These are phyloP conservation scores for Psilocybe cyanescens DNA, from an alignment of 768 basidiomycete genomes.

Conservation along the genomic window DNA sequence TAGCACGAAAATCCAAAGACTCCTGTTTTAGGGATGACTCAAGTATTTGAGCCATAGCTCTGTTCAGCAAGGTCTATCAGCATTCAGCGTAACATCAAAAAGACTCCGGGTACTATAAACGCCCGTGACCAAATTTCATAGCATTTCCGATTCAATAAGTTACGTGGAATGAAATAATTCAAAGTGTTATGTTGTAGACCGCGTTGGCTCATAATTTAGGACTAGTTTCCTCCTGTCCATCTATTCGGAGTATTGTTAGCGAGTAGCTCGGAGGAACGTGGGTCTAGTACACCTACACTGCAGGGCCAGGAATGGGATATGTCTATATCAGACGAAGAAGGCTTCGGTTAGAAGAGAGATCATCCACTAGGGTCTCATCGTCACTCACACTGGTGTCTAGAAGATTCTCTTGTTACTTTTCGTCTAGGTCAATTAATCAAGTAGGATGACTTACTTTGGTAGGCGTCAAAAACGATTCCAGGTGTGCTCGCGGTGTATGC, in stretches of 20 bases:
- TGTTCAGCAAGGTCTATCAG: no score
- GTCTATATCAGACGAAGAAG: slow-evolving; percentile 16
- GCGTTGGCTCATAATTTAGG: no score
- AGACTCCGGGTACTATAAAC: no score
- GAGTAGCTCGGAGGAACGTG: neutral
- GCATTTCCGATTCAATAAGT: no score
- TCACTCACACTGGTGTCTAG: slow-evolving; percentile 31
- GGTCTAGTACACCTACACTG: slow-evolving; percentile 31
- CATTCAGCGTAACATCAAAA: no score
- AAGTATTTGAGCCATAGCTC: no score
- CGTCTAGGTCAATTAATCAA: neutral
- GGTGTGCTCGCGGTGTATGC: slow-evolving; percentile 42
- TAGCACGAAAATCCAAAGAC: neutral
- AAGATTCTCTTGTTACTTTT: no score
- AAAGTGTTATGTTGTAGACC: no score
- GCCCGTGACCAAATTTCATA: no score
- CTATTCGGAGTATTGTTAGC: neutral
- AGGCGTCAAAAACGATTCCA: slow-evolving; percentile 41
- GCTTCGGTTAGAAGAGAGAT: no score
- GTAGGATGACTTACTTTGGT: slow-evolving; percentile 28
- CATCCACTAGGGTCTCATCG: neutral
- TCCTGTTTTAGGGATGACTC: no score
- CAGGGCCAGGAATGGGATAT: slow-evolving; percentile 48
- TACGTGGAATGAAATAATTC: no score
- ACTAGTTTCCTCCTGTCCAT: slow-evolving; percentile 15